phyloP scores from a whole-genome alignment of 2,329 filamentous ascomycete genomes.

The Apiospora aurea region DNA sequence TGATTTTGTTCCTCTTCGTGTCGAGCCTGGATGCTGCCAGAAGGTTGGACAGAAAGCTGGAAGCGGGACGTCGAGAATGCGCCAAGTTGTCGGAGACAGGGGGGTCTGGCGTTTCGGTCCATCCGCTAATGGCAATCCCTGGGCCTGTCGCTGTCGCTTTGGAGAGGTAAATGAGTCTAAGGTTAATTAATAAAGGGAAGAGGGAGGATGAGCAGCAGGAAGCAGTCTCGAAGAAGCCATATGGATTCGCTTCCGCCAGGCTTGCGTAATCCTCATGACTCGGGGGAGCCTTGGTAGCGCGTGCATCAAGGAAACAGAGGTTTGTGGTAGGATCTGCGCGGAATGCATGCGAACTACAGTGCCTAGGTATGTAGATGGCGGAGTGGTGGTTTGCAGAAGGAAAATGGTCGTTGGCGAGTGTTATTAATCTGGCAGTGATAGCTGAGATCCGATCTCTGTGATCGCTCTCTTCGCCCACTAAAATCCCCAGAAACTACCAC shows the following conservation, averaged over 20 bases:
- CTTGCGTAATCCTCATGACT: constrained; percentile 15
- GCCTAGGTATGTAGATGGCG: too few species aligned
- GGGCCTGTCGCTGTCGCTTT: neutral
- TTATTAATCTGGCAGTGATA: neutral
- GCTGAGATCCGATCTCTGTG: neutral
- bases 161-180: constrained; percentile 3
- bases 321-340: neutral
- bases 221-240: neutral
- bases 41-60: constrained; percentile 1
- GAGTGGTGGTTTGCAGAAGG: neutral
- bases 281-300: neutral
- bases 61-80: constrained; percentile 5
- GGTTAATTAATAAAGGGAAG: constrained; percentile 15
- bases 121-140: neutral
- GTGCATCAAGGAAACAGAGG: neutral
- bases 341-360: too few species aligned
- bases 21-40: neutral
- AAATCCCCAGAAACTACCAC: constrained; percentile 17
- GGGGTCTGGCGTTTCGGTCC: constrained; percentile 20
- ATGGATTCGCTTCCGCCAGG: neutral
- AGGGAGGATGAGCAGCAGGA: neutral
- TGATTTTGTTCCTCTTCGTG: neutral
- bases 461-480: constrained; percentile 8
- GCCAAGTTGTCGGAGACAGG: constrained; percentile 24
- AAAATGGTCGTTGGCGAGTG: neutral